Evolutionary conservation across 345 rosid genomes (phyloP).

Genomic region (Pugionium cornutum): DNA sequence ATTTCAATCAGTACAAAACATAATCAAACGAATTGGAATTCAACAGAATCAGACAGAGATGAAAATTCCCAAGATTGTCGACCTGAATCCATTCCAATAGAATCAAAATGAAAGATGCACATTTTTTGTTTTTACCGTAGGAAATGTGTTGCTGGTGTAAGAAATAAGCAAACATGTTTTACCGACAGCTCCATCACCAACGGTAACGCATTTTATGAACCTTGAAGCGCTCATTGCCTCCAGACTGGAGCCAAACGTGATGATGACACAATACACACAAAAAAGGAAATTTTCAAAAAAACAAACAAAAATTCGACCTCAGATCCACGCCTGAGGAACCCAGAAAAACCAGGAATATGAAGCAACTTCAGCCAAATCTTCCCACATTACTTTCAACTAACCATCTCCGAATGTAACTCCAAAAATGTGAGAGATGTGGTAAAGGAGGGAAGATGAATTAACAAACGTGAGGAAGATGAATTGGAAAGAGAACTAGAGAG

Average conservation of each 20-base stretch:
- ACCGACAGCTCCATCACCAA: slow-evolving; percentile 45
- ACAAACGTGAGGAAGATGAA: slow-evolving; percentile 34
- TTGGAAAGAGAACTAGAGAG: slow-evolving; percentile 31
- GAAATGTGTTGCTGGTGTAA: slow-evolving; percentile 41
- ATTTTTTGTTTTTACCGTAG: slow-evolving; percentile 5
- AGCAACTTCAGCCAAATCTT: slow-evolving; percentile 8
- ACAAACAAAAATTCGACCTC: slow-evolving; percentile 14
- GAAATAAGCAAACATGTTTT: slow-evolving; percentile 38
- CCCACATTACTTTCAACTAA: slow-evolving; percentile 15
- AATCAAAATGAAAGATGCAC: too few relatives aligned
- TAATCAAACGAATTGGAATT: neutral
- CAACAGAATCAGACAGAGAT: neutral
- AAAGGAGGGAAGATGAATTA: too few relatives aligned
- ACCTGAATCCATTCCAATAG: too few relatives aligned
- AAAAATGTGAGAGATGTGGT: too few relatives aligned
- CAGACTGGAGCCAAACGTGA: neutral
- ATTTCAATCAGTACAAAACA: neutral
- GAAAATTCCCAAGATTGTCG: neutral
- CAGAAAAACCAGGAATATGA: slow-evolving; percentile 6
- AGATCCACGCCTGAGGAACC: slow-evolving; percentile 41
- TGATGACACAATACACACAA: neutral
- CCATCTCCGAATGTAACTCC: neutral
- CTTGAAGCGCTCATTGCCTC: slow-evolving; percentile 40
- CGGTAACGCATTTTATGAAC: slow-evolving; percentile 40
- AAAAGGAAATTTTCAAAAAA: neutral